Conservation (phyloP, 2,329 filamentous ascomycete species). For the Monilinia laxa region DNA sequence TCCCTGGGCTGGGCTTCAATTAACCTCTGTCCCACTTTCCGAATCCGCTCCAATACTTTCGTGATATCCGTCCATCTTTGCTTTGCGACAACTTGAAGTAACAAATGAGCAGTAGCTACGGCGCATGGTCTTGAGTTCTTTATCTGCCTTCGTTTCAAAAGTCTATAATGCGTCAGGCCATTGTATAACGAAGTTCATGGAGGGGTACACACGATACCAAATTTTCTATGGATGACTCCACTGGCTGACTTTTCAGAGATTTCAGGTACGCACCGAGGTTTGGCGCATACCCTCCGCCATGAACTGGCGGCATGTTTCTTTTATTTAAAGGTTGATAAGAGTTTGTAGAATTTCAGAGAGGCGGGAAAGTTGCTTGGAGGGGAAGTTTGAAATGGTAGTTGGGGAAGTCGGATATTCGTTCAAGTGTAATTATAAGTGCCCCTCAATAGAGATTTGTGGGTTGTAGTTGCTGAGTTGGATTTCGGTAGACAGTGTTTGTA, state of each 20-base stretch:
- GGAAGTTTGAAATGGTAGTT: neutral
- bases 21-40: conserved; percentile 73
- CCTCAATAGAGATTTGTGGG: neutral
- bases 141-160: conserved; percentile 90
- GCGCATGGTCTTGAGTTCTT: conserved; percentile 84
- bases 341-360: neutral
- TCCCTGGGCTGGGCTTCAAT: conserved; percentile 82
- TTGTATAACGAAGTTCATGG: conserved; percentile 4
- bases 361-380: neutral
- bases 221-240: conserved; percentile 81
- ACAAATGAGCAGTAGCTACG: conserved; percentile 83
- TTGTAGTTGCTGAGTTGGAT: neutral
- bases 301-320: conserved; percentile 10
- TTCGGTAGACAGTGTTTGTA: neutral
- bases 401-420: neutral
- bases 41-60: conserved; percentile 76
- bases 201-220: conserved; percentile 65
- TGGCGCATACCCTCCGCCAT: conserved; percentile 57
- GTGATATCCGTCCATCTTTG: conserved; percentile 76
- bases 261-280: conserved; percentile 77
- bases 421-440: neutral
- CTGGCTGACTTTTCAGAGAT: conserved; percentile 69
- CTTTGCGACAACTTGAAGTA: conserved; percentile 81
- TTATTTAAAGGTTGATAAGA: neutral
- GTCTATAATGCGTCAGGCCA: conserved; percentile 44